Evolutionary conservation across 345 rosid species (phyloP), one percentile per base, ranked within the genome.

Genomic region (Barbarea vulgaris): DNA sequence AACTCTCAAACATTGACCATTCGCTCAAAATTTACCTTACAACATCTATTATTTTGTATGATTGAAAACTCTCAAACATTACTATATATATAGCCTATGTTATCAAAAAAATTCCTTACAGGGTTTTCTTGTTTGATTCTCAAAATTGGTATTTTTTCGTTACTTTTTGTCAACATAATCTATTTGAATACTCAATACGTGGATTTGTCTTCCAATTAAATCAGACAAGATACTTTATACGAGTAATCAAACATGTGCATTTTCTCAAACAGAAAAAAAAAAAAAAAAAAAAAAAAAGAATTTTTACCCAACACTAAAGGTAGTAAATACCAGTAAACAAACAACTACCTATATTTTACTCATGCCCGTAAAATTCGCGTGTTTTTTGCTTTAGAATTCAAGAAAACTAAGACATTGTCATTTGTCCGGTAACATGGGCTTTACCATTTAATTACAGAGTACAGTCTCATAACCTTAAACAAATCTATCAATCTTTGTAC

Each of bases 241-340:
- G 48, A 15, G 9, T 15, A 15, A 44, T 15, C 48, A 44, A 44
- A n/a, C 46, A 36, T 62, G 33, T 62, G 51, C 36, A 15, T 15
- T 21, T 47, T 27, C 64, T 25, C 10, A 27, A 55, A 25, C 36
- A 7, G n/a, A 25, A n/a, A n/a, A n/a, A n/a, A n/a, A n/a, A n/a
- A n/a, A n/a, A n/a, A n/a, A n/a, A n/a, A n/a, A n/a, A n/a, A n/a
- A n/a, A n/a, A 53, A 21, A 37, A 3, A 25, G 3, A 25, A 25
- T 25, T 2, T 15, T 27, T 21, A 51, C 54, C 27, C 30, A 28
- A 27, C 31, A 52, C 4, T 41, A 9, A 25, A 73, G 54, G 63
- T 53, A 73, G 28, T 73, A 63, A 63, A 39, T 28, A 63, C 27
- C 21, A 25, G 52, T 14, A 14, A 63, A 15, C n/a, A 42, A 53